Evolutionary conservation across 2,329 filamentous ascomycete genomes (phyloP), one percentile per base, ranked within the genome.

Genomic region (Penicillium sumatraense): DNA sequence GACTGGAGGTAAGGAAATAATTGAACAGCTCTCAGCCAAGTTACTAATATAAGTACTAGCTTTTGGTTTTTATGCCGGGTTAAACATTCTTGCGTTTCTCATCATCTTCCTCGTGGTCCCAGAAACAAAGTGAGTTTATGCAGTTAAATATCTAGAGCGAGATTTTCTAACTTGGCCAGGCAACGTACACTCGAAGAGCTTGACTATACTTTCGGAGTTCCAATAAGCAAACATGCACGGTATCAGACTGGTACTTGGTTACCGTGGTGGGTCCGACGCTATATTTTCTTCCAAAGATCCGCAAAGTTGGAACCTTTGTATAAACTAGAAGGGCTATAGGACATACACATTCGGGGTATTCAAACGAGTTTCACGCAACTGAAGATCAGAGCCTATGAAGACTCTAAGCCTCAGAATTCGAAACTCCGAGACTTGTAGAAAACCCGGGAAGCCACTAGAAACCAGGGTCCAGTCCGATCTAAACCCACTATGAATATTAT

Each of bases 151-250:
- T 11, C 26, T 10, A 8, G 2, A 6, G 31, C n/a, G 7, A 5
- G 11, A 3, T 23, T 7, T 14, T 16, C 45, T 54, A 13, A 57
- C 41, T 14, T 29, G 3, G 7, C 16, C 45, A 60, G 58, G 49
- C 64, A 68, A 56, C 65, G 66, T 31, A 62, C 63, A 1, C 61
- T 70, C 13, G 67, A 71, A 46, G 67, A 70, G 45, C 59, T 70
- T n/a, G 64, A 68, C 44, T 81, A 81, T 60, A 74, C 82, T 52
- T 83, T 83, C 57, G 80, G 74, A 14, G 75, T 80, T 0, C 75
- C 77, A 0, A 75, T 74, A 1, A 62, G 70, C 16, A 72, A 66
- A 9, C 76, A 78, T 57, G 73, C 75, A 60, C 65, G 62, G 21
- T 78, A 77, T 53, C 73, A 78, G 59, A 53, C 61, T 65, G 51